phyloP scores from a whole-genome alignment of 768 basidiomycete genomes.

The Phaffia tasmanica region DNA sequence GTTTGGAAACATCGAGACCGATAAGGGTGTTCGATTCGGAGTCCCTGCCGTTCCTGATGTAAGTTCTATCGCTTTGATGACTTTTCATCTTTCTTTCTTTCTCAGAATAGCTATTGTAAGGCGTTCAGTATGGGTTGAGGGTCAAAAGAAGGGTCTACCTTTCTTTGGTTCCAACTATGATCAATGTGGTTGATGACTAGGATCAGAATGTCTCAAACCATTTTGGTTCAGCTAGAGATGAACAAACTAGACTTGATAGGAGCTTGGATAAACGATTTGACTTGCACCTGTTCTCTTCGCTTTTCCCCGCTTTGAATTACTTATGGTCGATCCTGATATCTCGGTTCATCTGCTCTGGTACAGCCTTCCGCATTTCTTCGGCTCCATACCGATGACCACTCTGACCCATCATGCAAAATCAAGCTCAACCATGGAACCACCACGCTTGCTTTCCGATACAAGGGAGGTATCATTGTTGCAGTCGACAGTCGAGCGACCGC shows the following conservation, averaged over 20 bases:
- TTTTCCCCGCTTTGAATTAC: neutral
- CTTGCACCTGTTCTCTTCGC: neutral
- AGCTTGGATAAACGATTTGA: neutral
- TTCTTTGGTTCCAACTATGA: no score
- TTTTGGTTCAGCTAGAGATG: no score
- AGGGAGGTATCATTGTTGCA: constrained; percentile 96
- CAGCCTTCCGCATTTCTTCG: constrained; percentile 85
- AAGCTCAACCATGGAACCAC: constrained; percentile 99
- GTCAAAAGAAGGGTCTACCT: neutral
- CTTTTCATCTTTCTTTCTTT: neutral
- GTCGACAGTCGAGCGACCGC: constrained; percentile 98
- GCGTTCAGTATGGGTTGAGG: neutral
- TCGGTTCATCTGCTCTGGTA: neutral
- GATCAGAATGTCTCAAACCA: no score
- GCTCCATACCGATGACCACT: constrained; percentile 88
- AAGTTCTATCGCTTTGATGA: neutral
- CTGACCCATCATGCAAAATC: constrained; percentile 86
- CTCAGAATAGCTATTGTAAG: neutral
- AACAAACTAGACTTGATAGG: no score
- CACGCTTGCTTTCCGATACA: constrained; percentile 89
- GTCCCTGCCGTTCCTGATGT: constrained; percentile 23
- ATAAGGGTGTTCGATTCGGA: constrained; percentile 20
- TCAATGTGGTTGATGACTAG: no score
- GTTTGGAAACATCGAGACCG: constrained; percentile 25
- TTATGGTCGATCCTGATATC: neutral